Evolutionary conservation across 2,329 filamentous ascomycete genomes (phyloP), one percentile per base, ranked within the genome.

Genomic region (Exophiala phaeomuriformis): DNA sequence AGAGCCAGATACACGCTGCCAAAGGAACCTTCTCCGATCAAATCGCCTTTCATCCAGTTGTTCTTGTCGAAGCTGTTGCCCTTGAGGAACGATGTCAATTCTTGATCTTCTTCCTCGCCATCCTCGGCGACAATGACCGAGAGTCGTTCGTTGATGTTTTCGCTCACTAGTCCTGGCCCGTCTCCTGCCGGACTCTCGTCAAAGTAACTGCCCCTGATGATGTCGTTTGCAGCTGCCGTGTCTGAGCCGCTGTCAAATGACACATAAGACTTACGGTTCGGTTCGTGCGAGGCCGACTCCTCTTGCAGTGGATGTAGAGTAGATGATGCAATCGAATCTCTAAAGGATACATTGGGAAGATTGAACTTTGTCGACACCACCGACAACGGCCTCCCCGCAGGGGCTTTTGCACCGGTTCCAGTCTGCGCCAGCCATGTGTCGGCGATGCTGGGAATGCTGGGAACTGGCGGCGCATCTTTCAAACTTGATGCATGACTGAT

Each of bases 1-100:
- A 98, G 78, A 29, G 93, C 93, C 46, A 98, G 79, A 71, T 94
- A 98, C 49, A 98, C 93, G 63, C 85, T 90, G 65, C 93, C 93
- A 66, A 98, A 98, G 3, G 90, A 96, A 59, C 93, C 93, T 71
- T 96, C 90, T 32, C 93, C 93, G 62, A 98, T 98, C 59, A 97
- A 77, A 32, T 91, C 90, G 66, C 93, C 93, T 75, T 97, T 96
- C 90, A 98, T 97, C 88, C 94, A 98, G 70, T 95, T 95, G 74
- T 91, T 87, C 59, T 95, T 90, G 61, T 94, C 90, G 83, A 93
- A 97, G 5, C 89, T 94, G 67, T 96, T 89, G 60, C 89, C 88
- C 33, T 89, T 84, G 39, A 97, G 77, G 76, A 96, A 96, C 66
- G 90, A 90, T 63, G 86, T 83, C 27, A 97, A 77, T 64, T 93